Evolutionary conservation across 768 basidiomycete genomes (phyloP), one percentile per base, ranked within the genome.

Genomic region (Candolleomyces efflorescens): DNA sequence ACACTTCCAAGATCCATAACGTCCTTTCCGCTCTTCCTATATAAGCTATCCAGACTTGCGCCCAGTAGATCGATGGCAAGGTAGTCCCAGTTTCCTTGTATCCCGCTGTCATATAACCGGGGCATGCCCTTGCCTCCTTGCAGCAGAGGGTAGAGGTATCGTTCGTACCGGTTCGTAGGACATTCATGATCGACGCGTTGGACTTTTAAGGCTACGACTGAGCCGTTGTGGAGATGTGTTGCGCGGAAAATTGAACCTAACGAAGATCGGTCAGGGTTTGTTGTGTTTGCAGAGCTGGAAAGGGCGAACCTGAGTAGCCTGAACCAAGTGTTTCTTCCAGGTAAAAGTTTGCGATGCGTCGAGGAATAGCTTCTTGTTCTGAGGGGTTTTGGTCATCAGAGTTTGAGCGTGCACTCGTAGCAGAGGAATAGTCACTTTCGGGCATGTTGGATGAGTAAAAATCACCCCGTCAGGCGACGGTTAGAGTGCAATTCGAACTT

Each of bases 51-150:
- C 50, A 92, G 70, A 65, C 87, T 90, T 20, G 79, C 65, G 13
- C 89, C 89, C 12, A 92, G 79, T 13, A 92, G 73, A 68, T 86
- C 86, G 63, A 92, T 89, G n/a, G 82, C 89, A 43, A 92, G 83
- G 69, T 79, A 87, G 64, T 86, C 82, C 85, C 85, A 87, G 58
- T 72, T 71, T 5, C 80, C 82, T 53, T 81, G 72, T 2, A 81
- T 75, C 7, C 84, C 84, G 24, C 82, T 71, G 3, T 81, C 86
- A 72, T 80, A 89, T n/a, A 92, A 74, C 15, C 73, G 83, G 0
- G 89, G 89, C 80, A 92, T 87, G 5, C 89, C 89, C 45, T 77
- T 75, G 22, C 81, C 88, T 17, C 89, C 89, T 71, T 87, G 87
- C 12, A 92, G 70, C 6, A 79, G 63, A 18, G 88, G 89, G 64